Evolutionary conservation across 768 basidiomycete species (phyloP).

Genomic region (Sporobolomyces roseus): DNA sequence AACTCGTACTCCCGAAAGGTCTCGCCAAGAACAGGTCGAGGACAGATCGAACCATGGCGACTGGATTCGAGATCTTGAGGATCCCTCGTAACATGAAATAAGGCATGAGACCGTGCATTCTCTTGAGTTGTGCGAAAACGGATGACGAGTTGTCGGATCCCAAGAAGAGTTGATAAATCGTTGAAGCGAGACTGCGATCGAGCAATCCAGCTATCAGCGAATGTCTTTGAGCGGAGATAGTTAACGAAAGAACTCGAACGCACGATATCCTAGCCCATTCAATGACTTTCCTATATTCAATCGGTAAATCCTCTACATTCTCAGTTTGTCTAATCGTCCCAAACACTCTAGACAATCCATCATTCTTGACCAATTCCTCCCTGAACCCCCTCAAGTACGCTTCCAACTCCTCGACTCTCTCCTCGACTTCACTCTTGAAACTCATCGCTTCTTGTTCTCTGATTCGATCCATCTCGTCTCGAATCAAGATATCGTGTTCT

Average conservation of each 20-base stretch:
- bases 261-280: conserved; percentile 98
- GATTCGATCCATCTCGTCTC: conserved; percentile 83
- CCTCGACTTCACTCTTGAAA: conserved; percentile 82
- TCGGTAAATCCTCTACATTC: conserved; percentile 69
- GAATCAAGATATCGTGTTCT: conserved; percentile 65
- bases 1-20: conserved; percentile 87
- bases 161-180: conserved; percentile 89
- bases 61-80: conserved; percentile 87
- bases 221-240: conserved; percentile 8
- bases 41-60: conserved; percentile 87
- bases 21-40: conserved; percentile 94
- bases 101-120: conserved; percentile 93
- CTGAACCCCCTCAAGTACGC: conserved; percentile 81
- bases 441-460: conserved; percentile 80
- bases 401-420: conserved; percentile 76
- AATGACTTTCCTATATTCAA: conserved; percentile 78
- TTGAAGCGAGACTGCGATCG: conserved; percentile 73
- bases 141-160: conserved; percentile 90
- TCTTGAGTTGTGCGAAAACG: conserved; percentile 77
- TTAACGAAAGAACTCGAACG: conserved; percentile 51
- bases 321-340: conserved; percentile 77
- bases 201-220: not conserved
- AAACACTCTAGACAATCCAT: conserved; percentile 85
- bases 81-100: conserved; percentile 94
- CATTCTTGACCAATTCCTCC: conserved; percentile 74